Base-by-base conservation (phyloP, 169 alveolate species). In the Miamiensis avidus region DNA sequence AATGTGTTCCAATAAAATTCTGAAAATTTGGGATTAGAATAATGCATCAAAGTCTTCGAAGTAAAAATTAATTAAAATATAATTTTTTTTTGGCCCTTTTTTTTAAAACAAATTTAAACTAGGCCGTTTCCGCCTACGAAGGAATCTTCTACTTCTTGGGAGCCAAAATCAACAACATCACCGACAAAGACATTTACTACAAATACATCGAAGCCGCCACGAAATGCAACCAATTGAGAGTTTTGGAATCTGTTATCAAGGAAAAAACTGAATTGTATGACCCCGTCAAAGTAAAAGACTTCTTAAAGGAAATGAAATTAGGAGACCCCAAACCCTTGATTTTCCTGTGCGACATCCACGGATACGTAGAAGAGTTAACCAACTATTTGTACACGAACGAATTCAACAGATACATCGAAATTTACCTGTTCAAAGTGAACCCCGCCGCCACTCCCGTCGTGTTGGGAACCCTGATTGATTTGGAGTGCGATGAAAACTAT, bases 191-290 rank as follows among this genome's bases (percentile, higher is more conserved):
- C 76, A 94, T 97, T 89, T 94, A 97, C 94, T 98, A 94, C 91
- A 98, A 98, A 89, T 99, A 99, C 93, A 99, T 99, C 82, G 99
- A 98, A 91, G 99, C 99, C 34, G 99, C 99, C 28, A 99, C 99
- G 34, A 98, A 98, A 77, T 96, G 98, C 31, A 98, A 98, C 89
- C 98, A 99, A 91, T 90, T 96, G 87, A 98, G 96, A 90, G 99
- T 99, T 93, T 98, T 98, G 69, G 99, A 98, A 91, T 96, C 99
- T 84, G 98, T 99, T 74, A 97, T 99, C 87, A 95, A 98, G 85
- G 99, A 98, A 81, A 96, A 93, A 31, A 86, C 96, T 86, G 98
- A 96, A 89, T 96, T 94, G 64, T 99, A 98, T 90, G 99, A 98
- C 76, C 99, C 99, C 1, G 98, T 94, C 32, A 98, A 97, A 82